Base-by-base conservation (phyloP, 352 stramenopile species). In the Pythium pyrilobum region DNA sequence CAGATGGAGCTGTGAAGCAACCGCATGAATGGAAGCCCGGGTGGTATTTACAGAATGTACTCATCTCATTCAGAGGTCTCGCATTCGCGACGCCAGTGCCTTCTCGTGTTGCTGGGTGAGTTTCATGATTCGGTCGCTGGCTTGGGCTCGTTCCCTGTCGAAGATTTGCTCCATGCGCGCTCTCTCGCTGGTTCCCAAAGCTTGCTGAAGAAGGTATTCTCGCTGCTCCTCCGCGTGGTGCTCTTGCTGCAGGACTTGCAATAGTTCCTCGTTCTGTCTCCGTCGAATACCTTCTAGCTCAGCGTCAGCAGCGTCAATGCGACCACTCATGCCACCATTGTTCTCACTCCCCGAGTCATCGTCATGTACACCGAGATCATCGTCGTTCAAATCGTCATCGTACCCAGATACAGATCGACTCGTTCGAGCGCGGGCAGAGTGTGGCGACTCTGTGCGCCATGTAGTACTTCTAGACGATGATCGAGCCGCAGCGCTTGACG, bases 41-140 rank as follows among this genome's bases (percentile, higher is more conserved):
- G 20, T 49, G 36, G 36, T 62, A 56, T 62, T 62, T 56, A 62
- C 55, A 55, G 4, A 39, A 49, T 33, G 11, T 21, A 37, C 24
- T 43, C 33, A n/a, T 51, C n/a, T 32, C 43, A 1, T 2, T 57
- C 47, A 56, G 11, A 38, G n/a, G 28, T 41, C 66, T 28, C 29
- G 46, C 59, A 47, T 77, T 32, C 72, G 71, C 10, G 47, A 49
- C 2, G 64, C 66, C 13, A 92, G 54, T 13, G 66, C 67, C 8
- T 77, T 54, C 36, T 95, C 85, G 48, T 93, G 81, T 13, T 70
- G 62, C 33, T 89, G 62, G 1, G 81, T 95, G 11, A 95, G 52
- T 28, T 71, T 63, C 81, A 91, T 85, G 55, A 93, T 95, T 1
- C 81, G 80, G 43, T 93, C 82, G 58, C 85, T 95, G 3, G 78